Percentiles rank a stretch among this genome's conserved stretches.
Evolutionary conservation across 805 yeast species (phyloP).

Genomic region (Hyphopichia homilentoma): DNA sequence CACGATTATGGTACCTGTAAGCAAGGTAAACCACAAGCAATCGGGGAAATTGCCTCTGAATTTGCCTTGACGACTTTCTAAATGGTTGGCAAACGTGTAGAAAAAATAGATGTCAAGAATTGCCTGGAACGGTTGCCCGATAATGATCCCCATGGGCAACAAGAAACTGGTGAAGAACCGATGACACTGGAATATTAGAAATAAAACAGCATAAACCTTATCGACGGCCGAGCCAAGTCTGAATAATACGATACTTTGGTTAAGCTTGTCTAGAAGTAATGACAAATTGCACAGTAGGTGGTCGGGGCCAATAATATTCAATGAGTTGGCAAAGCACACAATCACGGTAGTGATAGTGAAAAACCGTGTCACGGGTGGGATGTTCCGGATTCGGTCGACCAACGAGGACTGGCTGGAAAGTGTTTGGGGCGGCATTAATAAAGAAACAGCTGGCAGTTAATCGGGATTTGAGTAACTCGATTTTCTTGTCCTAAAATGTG

Average conservation of each 20-base stretch:
- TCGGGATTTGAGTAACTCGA: no score
- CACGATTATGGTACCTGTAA: conserved; percentile 47
- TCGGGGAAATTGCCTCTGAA: conserved; percentile 50
- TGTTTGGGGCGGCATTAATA: conserved; percentile 2
- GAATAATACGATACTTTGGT: conserved; percentile 3
- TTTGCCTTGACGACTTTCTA: conserved; percentile 45
- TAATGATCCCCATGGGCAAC: conserved; percentile 34
- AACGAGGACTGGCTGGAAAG: conserved; percentile 8
- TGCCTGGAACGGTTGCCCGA: conserved; percentile 20
- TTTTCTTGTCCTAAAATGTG: no score
- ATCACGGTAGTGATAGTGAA: conserved; percentile 47
- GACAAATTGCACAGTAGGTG: conserved; percentile 12
- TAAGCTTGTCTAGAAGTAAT: conserved; percentile 7
- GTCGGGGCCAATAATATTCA: conserved; percentile 13
- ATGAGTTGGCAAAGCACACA: conserved; percentile 33
- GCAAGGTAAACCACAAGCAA: conserved; percentile 50
- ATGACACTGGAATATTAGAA: conserved; percentile 37
- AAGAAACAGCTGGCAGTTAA: not conserved
- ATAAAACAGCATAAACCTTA: conserved; percentile 5
- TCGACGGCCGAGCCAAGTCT: conserved; percentile 2
- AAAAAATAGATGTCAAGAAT: conserved; percentile 52
- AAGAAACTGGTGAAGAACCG: conserved; percentile 49
- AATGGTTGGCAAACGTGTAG: conserved; percentile 52
- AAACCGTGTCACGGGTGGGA: conserved; percentile 63
- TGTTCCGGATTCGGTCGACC: conserved; percentile 23